Percentiles rank a stretch among this genome's conserved stretches.
phyloP scores from a whole-genome alignment of 31 red algal genomes.

The Odonthalia washingtoniensis region DNA sequence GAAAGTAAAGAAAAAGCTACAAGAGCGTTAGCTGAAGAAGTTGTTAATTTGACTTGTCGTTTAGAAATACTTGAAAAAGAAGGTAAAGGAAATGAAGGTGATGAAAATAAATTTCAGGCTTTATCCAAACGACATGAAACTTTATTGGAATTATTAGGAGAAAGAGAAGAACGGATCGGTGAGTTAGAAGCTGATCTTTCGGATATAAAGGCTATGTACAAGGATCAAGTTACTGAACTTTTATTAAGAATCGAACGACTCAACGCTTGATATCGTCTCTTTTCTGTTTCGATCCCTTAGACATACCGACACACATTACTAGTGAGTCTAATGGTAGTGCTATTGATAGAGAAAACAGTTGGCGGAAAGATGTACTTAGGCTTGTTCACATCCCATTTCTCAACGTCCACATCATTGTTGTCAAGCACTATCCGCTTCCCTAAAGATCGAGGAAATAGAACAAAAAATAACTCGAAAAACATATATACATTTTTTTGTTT shows the following conservation, averaged over 20 bases:
- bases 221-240: constrained; percentile 86
- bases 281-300: too few relatives aligned
- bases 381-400: too few relatives aligned
- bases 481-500: too few relatives aligned
- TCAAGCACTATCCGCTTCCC: too few relatives aligned
- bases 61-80: constrained; percentile 62
- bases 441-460: too few relatives aligned
- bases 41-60: constrained; percentile 59
- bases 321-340: too few relatives aligned
- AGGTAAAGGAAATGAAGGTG: constrained; percentile 37
- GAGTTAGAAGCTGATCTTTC: constrained; percentile 85
- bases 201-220: constrained; percentile 91
- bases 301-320: too few relatives aligned
- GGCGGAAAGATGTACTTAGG: too few relatives aligned
- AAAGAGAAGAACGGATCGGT: constrained; percentile 85
- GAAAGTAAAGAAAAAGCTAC: constrained; percentile 71
- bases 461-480: too few relatives aligned
- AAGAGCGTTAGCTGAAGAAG: constrained; percentile 61
- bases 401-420: too few relatives aligned
- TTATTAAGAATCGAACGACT: constrained; percentile 67
- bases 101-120: constrained; percentile 52
- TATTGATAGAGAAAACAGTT: too few relatives aligned
- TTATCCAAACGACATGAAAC: constrained; percentile 63
- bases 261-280: too few relatives aligned
- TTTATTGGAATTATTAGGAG: constrained; percentile 81